Conservation (phyloP, 805 yeast genomes). For the Grigorovia transvaalensis region DNA sequence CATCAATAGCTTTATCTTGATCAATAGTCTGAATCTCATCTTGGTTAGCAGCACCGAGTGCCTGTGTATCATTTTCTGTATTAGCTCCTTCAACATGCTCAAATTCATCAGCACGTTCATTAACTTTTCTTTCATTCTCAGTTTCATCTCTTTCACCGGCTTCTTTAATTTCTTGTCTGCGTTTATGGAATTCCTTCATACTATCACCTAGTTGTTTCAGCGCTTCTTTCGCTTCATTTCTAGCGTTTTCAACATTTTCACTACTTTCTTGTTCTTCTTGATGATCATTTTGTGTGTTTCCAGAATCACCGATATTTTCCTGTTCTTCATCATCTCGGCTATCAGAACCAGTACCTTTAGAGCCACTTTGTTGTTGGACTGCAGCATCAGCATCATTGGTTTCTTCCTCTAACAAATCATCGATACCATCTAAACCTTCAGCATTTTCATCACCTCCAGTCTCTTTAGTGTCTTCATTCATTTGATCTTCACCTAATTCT, state of each 20-base stretch:
- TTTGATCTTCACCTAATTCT: slow-evolving; percentile 33
- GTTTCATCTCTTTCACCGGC: slow-evolving; percentile 42
- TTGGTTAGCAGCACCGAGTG: slow-evolving; percentile 78
- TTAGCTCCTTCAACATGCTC: slow-evolving; percentile 76
- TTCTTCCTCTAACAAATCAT: slow-evolving; percentile 34
- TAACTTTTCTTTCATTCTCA: slow-evolving; percentile 41
- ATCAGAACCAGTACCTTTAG: slow-evolving; percentile 55
- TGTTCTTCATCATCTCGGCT: slow-evolving; percentile 43
- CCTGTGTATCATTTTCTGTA: slow-evolving; percentile 75
- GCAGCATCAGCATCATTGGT: slow-evolving; percentile 48
- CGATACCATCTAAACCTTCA: slow-evolving; percentile 50
- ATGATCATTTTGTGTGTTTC: slow-evolving; percentile 39
- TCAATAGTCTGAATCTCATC: slow-evolving; percentile 71
- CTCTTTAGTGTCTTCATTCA: slow-evolving; percentile 25
- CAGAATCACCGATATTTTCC: slow-evolving; percentile 60
- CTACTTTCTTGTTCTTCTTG: slow-evolving; percentile 34
- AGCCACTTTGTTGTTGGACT: slow-evolving; percentile 48
- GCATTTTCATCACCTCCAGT: slow-evolving; percentile 34
- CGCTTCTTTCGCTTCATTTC: slow-evolving; percentile 64
- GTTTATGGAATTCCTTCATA: slow-evolving; percentile 80
- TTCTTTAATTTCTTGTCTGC: slow-evolving; percentile 78
- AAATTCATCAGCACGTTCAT: slow-evolving; percentile 73
- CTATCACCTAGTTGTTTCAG: slow-evolving; percentile 87
- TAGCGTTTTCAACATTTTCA: slow-evolving; percentile 39
- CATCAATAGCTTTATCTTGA: slow-evolving; percentile 75